Conservation (phyloP, 148 eudicot genomes). For the Camellia japonica region DNA sequence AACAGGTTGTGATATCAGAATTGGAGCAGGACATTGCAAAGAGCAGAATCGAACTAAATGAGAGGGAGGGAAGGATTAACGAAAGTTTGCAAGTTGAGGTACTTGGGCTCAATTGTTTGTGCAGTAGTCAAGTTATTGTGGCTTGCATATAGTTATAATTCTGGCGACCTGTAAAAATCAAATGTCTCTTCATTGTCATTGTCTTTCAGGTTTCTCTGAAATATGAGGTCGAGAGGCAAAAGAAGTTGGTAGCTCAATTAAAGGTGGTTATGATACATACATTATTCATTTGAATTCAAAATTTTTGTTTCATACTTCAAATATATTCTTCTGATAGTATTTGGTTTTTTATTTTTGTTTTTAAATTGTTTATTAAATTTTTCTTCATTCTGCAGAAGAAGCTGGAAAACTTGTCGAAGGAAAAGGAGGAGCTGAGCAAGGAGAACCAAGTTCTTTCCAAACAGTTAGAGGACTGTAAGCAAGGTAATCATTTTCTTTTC, state of each 20-base stretch:
- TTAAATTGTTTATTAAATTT: not conserved
- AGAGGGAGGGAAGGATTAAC: slow-evolving; percentile 41
- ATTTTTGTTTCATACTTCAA: not conserved
- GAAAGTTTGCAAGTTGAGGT: slow-evolving; percentile 55
- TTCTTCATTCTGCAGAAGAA: slow-evolving; percentile 34
- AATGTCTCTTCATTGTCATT: slow-evolving; percentile 11
- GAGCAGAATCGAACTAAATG: slow-evolving; percentile 49
- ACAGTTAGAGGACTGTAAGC: slow-evolving; percentile 64
- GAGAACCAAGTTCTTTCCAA: slow-evolving; percentile 57
- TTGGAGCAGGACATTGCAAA: slow-evolving; percentile 67
- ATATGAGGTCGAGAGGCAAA: slow-evolving; percentile 58
- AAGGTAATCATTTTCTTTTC: slow-evolving; percentile 29
- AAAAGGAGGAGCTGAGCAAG: slow-evolving; percentile 59
- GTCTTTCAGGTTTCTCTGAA: slow-evolving; percentile 43
- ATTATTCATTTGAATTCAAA: not conserved
- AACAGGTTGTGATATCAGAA: slow-evolving; percentile 46
- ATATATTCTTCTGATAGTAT: not conserved
- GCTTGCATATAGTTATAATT: not conserved
- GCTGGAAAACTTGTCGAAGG: slow-evolving; percentile 36
- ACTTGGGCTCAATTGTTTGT: slow-evolving; percentile 1
- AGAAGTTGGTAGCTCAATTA: slow-evolving; percentile 25
- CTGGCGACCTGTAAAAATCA: not conserved
- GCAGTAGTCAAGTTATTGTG: slow-evolving; percentile 2
- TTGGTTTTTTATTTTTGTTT: not conserved
- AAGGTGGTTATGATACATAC: slow-evolving; percentile 27